phyloP scores from a whole-genome alignment of 352 stramenopile genomes.

The Bremia lactucae region DNA sequence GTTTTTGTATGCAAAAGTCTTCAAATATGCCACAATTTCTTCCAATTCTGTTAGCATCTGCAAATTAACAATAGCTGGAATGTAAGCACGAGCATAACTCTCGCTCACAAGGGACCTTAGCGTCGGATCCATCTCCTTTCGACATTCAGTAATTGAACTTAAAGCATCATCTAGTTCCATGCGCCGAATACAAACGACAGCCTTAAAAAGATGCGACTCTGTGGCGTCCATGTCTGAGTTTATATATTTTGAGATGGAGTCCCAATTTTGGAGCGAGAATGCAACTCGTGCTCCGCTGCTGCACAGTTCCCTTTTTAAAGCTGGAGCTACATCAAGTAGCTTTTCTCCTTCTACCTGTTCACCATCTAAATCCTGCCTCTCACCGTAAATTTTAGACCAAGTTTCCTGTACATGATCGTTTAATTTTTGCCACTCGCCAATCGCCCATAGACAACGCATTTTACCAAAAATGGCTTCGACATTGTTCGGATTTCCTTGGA shows the following conservation, averaged over 20 bases:
- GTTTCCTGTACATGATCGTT: conserved; percentile 88
- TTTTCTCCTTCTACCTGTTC: conserved; percentile 35
- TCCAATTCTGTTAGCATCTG: conserved; percentile 96
- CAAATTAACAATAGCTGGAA: conserved; percentile 93
- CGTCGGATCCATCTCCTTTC: conserved; percentile 93
- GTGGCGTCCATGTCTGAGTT: conserved; percentile 84
- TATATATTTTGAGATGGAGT: conserved; percentile 75
- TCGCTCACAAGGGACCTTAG: conserved; percentile 96
- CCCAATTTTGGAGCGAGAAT: conserved; percentile 81
- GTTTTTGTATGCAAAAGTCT: conserved; percentile 67
- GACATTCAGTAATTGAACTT: conserved; percentile 87
- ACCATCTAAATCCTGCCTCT: conserved; percentile 29
- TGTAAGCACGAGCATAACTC: conserved; percentile 95
- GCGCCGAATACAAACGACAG: conserved; percentile 91
- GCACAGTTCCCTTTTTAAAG: conserved; percentile 77
- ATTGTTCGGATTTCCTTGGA: conserved; percentile 65
- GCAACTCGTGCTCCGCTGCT: conserved; percentile 71
- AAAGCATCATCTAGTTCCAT: conserved; percentile 90
- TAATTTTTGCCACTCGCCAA: conserved; percentile 94
- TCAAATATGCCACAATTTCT: conserved; percentile 81
- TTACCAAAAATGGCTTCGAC: conserved; percentile 96
- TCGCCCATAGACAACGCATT: conserved; percentile 97
- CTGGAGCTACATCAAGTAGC: conserved; percentile 64
- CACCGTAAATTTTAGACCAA: conserved; percentile 79
- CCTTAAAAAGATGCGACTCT: conserved; percentile 72